Conservation (phyloP, 108 stramenopile species). For the Cyclotella baltica region DNA sequence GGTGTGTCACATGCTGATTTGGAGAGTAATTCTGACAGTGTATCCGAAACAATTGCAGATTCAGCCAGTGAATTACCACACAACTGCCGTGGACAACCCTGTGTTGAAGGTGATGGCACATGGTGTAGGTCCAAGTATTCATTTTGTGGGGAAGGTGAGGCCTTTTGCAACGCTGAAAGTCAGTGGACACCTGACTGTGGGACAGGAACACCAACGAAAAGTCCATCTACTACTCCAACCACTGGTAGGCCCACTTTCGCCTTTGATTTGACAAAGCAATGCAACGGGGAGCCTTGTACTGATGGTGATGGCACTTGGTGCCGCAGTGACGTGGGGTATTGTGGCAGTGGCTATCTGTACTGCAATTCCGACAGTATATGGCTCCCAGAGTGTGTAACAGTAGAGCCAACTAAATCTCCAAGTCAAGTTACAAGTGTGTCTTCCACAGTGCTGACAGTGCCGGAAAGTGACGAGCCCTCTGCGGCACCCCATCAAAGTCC, state of each 20-base stretch:
- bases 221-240: slow-evolving; percentile 14
- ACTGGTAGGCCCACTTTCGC: slow-evolving; percentile 33
- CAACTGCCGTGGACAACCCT: slow-evolving; percentile 44
- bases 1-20: background rate
- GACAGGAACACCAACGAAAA: slow-evolving; percentile 16
- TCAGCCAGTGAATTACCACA: background rate
- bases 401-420: background rate
- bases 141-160: slow-evolving; percentile 44
- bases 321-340: slow-evolving; percentile 42
- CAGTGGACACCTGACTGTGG: slow-evolving; percentile 42
- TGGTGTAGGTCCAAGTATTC: slow-evolving; percentile 32
- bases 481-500: background rate
- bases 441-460: background rate
- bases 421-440: slow-evolving; percentile 9
- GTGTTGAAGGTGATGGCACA: slow-evolving; percentile 27
- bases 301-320: slow-evolving; percentile 40
- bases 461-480: background rate
- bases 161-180: slow-evolving; percentile 42
- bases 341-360: slow-evolving; percentile 32
- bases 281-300: slow-evolving; percentile 40
- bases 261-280: slow-evolving; percentile 22
- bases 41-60: background rate
- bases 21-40: background rate
- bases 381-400: slow-evolving; percentile 31
- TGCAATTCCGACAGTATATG: slow-evolving; percentile 38